Conservation (phyloP, 257 asterid genomes). For the Solanum chiquidenum region DNA sequence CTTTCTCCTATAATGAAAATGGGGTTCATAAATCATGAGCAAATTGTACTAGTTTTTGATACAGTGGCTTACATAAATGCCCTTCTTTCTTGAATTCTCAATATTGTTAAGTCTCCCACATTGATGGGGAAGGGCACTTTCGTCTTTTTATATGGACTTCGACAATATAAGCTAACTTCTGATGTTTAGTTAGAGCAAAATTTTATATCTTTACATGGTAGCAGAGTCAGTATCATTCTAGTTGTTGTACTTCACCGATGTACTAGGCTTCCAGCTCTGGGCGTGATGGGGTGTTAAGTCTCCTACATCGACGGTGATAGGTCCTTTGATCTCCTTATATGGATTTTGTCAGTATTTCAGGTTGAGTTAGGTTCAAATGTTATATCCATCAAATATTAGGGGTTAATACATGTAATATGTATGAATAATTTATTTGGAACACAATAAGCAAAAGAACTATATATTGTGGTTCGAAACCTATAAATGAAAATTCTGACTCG, state of each 20-base stretch:
- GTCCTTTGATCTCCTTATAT: neutral
- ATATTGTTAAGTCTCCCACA: neutral
- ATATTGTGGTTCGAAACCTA: neutral
- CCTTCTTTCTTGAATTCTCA: neutral
- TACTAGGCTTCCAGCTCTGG: neutral
- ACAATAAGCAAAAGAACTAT: neutral
- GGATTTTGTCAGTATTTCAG: too few species aligned
- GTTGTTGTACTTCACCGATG: neutral
- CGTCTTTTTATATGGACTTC: neutral
- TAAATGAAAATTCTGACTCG: neutral
- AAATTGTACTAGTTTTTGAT: neutral
- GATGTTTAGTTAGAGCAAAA: neutral
- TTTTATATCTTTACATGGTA: neutral
- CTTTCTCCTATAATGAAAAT: conserved; percentile 8
- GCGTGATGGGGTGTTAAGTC: neutral
- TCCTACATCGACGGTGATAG: neutral
- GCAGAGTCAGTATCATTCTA: accelerated
- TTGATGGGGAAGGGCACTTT: neutral
- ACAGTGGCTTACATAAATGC: neutral
- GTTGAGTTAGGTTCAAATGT: neutral
- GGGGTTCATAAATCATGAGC: neutral
- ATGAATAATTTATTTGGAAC: neutral
- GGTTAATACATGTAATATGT: neutral
- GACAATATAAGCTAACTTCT: neutral
- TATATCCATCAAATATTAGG: too few species aligned